Evolutionary conservation across 2,329 filamentous ascomycete genomes (phyloP), one percentile per base, ranked within the genome.

Genomic region (Fusarium chlamydosporum): DNA sequence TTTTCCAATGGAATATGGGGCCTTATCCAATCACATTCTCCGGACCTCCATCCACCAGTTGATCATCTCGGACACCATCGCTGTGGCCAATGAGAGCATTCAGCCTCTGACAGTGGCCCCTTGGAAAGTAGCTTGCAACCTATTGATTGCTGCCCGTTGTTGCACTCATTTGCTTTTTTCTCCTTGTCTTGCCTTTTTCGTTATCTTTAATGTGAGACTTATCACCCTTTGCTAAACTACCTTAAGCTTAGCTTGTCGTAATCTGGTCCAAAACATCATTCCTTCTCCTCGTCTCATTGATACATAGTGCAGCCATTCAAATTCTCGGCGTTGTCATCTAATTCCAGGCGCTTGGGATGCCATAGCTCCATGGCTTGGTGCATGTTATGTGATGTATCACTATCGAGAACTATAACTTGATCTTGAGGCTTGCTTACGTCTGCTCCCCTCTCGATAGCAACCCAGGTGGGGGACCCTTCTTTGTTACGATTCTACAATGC

Each of bases 51-150:
- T 34, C 20, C 35, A 29, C 29, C 48, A 57, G 41, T 34, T 1
- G 16, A 0, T 2, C 0, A 0, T 2, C 0, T 16, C 34, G 20
- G 35, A 10, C 1, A 0, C 0, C 1, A 1, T 15, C 6, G 6
- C 45, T 18, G 29, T 8, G 6, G 3, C n/a, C 43, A 47, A 33
- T 16, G 4, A 10, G 15, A 29, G 10, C 27, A 6, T 4, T 31
- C n/a, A 7, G 13, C 20, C 20, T 15, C 7, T 2, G 23, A 23
- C 23, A 6, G 4, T 20, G 37, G n/a, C 13, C n/a, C 37, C 6
- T 20, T 13, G 37, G n/a, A n/a, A 40, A 20, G n/a, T 0, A 40
- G 1, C 23, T 23, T 23, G 23, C 23, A 23, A 23, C 23, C 23
- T 23, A 6, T 23, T 23, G 23, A 23, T 23, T 23, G 23, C 23